These are phyloP conservation scores for Penicillium sp. DNA, from an alignment of 2,329 filamentous ascomycete genomes.

Conservation along the genomic window DNA sequence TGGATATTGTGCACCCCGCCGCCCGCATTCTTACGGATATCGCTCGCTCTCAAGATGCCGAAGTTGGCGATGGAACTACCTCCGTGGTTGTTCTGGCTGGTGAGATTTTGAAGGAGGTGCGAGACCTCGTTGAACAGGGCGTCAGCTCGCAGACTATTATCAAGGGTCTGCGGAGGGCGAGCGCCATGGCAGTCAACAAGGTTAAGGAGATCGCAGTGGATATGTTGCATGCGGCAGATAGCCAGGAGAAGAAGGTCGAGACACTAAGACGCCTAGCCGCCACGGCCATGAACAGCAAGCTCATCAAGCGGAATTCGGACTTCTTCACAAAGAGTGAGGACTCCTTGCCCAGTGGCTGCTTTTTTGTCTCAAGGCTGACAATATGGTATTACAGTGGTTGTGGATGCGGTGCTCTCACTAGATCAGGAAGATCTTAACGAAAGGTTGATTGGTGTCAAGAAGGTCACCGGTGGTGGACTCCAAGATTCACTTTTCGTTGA, in stretches of 20 bases:
- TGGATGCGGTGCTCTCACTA: constrained; percentile 90
- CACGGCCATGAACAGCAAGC: constrained; percentile 98
- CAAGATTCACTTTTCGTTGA: constrained; percentile 97
- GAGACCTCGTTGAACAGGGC: constrained; percentile 92
- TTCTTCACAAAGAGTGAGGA: constrained; percentile 94
- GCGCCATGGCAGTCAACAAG: constrained; percentile 92
- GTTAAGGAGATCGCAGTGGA: constrained; percentile 92
- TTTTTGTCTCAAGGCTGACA: constrained; percentile 15
- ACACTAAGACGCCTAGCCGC: constrained; percentile 85
- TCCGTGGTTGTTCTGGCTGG: constrained; percentile 97
- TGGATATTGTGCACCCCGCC: constrained; percentile 97
- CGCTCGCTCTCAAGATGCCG: constrained; percentile 96
- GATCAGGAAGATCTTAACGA: constrained; percentile 98
- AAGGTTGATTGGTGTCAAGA: constrained; percentile 97
- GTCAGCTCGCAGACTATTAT: constrained; percentile 97
- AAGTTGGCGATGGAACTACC: constrained; percentile 97
- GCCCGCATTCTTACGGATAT: constrained; percentile 97
- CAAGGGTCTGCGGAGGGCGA: constrained; percentile 88
- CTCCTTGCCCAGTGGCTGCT: constrained; percentile 2
- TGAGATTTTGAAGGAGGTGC: constrained; percentile 94
- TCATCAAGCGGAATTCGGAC: constrained; percentile 93
- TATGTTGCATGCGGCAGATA: constrained; percentile 65
- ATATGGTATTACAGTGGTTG: constrained; percentile 69
- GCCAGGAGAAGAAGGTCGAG: constrained; percentile 82
- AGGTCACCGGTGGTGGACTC: constrained; percentile 92